A percentile compares a stretch with the other conserved stretches of the same genome.
Evolutionary conservation across 768 basidiomycete genomes (phyloP).

Genomic region (Rhodotorula diobovata): DNA sequence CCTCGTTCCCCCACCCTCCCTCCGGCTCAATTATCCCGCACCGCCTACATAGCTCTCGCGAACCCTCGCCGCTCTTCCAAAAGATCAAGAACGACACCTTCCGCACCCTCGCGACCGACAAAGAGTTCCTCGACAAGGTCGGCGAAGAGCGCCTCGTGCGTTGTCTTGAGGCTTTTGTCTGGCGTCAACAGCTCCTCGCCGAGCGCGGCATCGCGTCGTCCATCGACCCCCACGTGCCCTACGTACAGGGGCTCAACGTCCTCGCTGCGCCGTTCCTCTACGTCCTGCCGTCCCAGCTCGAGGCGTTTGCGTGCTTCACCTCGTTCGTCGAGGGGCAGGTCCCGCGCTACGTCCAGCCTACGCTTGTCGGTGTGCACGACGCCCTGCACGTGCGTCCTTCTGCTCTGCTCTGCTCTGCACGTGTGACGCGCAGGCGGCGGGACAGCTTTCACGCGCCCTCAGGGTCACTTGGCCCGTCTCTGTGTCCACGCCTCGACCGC

Average conservation of each 20-base stretch:
- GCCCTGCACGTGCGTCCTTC: conserved; percentile 70
- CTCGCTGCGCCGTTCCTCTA: conserved; percentile 96
- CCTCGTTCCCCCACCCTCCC: no score
- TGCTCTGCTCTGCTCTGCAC: no score
- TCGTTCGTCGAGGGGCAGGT: conserved; percentile 93
- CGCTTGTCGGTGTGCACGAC: conserved; percentile 88
- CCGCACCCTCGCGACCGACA: conserved; percentile 90
- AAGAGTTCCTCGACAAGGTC: conserved; percentile 90
- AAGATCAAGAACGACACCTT: conserved; percentile 97
- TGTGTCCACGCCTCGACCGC: no score
- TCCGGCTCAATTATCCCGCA: background rate
- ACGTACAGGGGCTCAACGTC: conserved; percentile 99
- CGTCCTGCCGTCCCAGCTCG: conserved; percentile 94
- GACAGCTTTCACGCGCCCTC: no score
- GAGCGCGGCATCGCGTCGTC: background rate
- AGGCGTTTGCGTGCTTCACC: conserved; percentile 94
- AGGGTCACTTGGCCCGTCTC: no score
- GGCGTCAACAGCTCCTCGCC: conserved; percentile 66
- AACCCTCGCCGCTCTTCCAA: conserved; percentile 78
- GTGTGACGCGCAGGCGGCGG: no score
- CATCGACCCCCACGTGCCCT: conserved; percentile 53
- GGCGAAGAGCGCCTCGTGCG: conserved; percentile 95
- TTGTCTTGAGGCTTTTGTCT: conserved; percentile 94
- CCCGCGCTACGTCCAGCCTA: conserved; percentile 95
- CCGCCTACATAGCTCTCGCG: conserved; percentile 1